Base-by-base conservation (phyloP, 2,329 filamentous ascomycete species). In the Blastomyces percursus region DNA sequence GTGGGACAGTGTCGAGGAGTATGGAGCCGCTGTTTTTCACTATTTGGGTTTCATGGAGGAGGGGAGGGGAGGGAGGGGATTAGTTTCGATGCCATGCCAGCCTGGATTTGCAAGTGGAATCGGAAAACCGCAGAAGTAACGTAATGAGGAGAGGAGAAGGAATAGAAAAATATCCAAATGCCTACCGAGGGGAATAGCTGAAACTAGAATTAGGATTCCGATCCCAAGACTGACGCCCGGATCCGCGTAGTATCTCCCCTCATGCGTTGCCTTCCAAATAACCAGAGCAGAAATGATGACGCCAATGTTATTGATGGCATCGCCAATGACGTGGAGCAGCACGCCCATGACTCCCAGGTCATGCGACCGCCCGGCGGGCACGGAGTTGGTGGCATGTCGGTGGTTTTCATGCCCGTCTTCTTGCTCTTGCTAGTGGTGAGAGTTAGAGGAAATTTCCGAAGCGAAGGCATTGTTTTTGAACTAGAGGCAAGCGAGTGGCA, bases 301-400 rank as follows among this genome's bases (percentile, higher is more conserved):
- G 11, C 87, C 88, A 12, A 90, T 72, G 67, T 91, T 91, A 75
- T 90, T 91, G 65, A 87, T 79, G 6, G 87, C 86, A 69, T 91
- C 89, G 35, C 87, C 85, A 3, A 89, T 68, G 30, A 91, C 82
- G 68, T 92, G 89, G 16, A 89, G 74, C 11, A 91, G 69, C 1
- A 89, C 87, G 24, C 60, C 60, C 65, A 88, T 76, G 78, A 90
- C 86, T 12, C 85, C 87, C n/a, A 91, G 77, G 69, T 91, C 86
- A 63, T 78, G 79, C 0, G 77, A 32, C 11, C 24, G 14, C 12
- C 56, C 30, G 16, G 21, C 50, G 16, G 48, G 14, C 2, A 77
- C 0, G 75, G 77, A 16, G 82, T 63, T 70, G 67, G 40, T 72
- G 70, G 48, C 70, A 48, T 70, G 68, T 3, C 60, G 60, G 50